These are phyloP conservation scores for Naganishia albida DNA, from an alignment of 1,284 basidiomycete species.

Conservation along the genomic window DNA sequence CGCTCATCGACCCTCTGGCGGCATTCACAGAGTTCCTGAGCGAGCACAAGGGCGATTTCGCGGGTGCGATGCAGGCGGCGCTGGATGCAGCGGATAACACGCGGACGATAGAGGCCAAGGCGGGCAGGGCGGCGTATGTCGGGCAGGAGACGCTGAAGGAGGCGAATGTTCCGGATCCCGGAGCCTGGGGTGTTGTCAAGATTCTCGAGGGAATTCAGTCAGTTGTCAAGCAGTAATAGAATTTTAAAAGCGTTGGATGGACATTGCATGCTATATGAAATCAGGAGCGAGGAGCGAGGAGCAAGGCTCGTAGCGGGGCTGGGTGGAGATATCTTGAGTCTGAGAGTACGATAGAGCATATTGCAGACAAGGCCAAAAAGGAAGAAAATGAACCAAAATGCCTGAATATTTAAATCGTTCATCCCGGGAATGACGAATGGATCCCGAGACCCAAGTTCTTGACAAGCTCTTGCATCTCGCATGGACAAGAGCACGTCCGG, in stretches of 20 bases:
- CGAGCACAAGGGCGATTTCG: slow-evolving; percentile 56
- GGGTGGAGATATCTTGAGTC: no score
- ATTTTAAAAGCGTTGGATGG: no score
- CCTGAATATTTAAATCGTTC: no score
- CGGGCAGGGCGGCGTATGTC: slow-evolving; percentile 85
- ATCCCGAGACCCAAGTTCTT: no score
- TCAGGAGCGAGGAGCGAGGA: no score
- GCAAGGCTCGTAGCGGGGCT: no score
- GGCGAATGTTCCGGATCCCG: slow-evolving; percentile 77
- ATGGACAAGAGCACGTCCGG: not conserved
- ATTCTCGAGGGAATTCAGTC: slow-evolving; percentile 62
- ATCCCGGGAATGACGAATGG: no score
- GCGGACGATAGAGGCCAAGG: slow-evolving; percentile 78
- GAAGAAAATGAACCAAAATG: no score
- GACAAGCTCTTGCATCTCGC: no score
- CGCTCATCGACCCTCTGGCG: slow-evolving; percentile 85
- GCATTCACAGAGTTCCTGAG: slow-evolving; percentile 68
- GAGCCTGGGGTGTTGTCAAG: slow-evolving; percentile 84
- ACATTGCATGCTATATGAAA: no score
- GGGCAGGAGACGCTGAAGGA: slow-evolving; percentile 69
- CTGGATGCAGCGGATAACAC: slow-evolving; percentile 67
- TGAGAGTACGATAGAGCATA: no score
- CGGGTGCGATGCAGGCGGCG: slow-evolving; percentile 65
- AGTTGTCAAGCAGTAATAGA: not conserved
- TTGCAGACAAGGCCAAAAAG: no score